Conservation (phyloP, 176 grass and related monocot species). For the Ampelocalamus luodianensis region DNA sequence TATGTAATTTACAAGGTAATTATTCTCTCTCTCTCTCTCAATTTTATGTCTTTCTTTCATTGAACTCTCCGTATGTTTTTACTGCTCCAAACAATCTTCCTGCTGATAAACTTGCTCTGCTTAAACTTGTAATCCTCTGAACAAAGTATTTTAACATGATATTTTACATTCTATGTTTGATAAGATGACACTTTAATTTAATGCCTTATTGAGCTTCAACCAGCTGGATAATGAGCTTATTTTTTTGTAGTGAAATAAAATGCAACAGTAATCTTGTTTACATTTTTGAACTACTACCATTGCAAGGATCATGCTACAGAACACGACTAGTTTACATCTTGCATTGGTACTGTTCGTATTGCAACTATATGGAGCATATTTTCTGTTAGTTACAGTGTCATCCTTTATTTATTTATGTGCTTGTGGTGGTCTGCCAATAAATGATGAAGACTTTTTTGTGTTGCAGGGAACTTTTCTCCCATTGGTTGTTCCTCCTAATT, state of each 20-base stretch:
- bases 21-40: background rate
- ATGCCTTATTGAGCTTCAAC: background rate
- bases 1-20: conserved; percentile 65
- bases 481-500: conserved; percentile 83
- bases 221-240: conserved; percentile 17
- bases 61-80: conserved; percentile 4
- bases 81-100: background rate
- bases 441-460: conserved; percentile 16
- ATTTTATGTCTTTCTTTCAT: conserved; percentile 28
- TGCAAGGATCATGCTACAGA: conserved; percentile 14
- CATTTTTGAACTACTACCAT: background rate
- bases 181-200: conserved; percentile 2
- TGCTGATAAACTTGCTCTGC: background rate
- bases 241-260: conserved; percentile 26
- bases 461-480: conserved; percentile 92
- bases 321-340: background rate
- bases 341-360: background rate
- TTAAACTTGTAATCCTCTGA: conserved; percentile 25
- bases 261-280: conserved; percentile 3
- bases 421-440: conserved; percentile 20
- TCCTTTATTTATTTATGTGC: conserved; percentile 40
- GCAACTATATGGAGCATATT: background rate
- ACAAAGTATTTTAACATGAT: background rate
- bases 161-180: conserved; percentile 4
- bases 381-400: background rate